Percentiles rank a stretch among this genome's conserved stretches.
phyloP scores from a whole-genome alignment of 345 rosid genomes.

The Syzygium oleosum region DNA sequence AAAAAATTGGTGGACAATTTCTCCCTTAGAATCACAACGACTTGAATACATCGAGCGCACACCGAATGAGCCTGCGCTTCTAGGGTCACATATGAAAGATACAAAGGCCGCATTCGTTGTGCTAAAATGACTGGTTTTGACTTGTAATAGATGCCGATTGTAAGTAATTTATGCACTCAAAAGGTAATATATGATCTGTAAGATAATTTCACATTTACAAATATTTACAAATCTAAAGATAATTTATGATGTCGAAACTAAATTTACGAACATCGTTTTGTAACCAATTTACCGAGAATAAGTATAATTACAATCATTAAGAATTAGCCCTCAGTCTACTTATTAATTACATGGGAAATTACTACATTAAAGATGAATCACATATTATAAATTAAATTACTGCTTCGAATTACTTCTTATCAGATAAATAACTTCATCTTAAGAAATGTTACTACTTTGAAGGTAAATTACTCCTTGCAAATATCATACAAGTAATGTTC shows the following conservation, averaged over 20 bases:
- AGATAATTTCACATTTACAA: neutral
- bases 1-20: neutral
- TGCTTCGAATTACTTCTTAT: too few relatives aligned
- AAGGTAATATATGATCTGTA: neutral
- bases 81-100: neutral
- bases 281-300: neutral
- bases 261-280: neutral
- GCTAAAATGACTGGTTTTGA: neutral
- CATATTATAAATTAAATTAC: neutral
- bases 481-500: neutral
- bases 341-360: neutral
- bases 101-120: neutral
- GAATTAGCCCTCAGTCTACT: neutral
- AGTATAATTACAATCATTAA: neutral
- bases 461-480: neutral
- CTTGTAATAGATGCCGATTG: neutral
- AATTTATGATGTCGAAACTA: neutral
- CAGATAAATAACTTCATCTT: too few relatives aligned
- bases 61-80: accelerated
- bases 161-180: neutral
- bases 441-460: neutral
- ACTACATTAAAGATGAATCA: neutral
- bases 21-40: neutral
- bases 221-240: neutral
- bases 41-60: too few relatives aligned